phyloP scores from a whole-genome alignment of 257 asterid genomes.

The Nemophila menziesii region DNA sequence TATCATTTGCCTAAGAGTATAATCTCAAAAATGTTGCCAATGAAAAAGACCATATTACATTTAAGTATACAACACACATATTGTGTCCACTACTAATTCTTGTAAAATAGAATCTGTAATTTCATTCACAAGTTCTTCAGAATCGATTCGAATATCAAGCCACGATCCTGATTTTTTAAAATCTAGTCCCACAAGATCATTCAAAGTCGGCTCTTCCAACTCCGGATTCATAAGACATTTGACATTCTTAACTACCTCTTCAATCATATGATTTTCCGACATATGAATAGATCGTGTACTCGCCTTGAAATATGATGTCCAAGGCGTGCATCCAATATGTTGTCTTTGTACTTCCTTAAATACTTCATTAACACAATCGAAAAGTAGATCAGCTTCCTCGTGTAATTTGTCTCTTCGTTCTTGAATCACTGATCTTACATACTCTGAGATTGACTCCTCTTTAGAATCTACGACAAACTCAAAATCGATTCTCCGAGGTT shows the following conservation, averaged over 20 bases:
- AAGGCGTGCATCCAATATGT: slow-evolving; percentile 26
- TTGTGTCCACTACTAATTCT: slow-evolving; percentile 37
- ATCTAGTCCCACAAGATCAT: slow-evolving; percentile 35
- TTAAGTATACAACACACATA: slow-evolving; percentile 28
- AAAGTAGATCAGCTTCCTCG: slow-evolving; percentile 49
- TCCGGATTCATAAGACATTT: slow-evolving; percentile 29
- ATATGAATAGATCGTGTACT: slow-evolving; percentile 16
- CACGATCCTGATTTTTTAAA: slow-evolving; percentile 35
- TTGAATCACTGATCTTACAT: slow-evolving; percentile 40
- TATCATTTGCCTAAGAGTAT: neutral
- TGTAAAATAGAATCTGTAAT: slow-evolving; percentile 51
- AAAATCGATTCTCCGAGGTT: slow-evolving; percentile 45
- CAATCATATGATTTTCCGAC: slow-evolving; percentile 32
- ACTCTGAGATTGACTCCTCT: slow-evolving; percentile 28
- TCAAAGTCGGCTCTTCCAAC: slow-evolving; percentile 28
- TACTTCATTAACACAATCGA: slow-evolving; percentile 60
- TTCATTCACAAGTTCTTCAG: slow-evolving; percentile 31
- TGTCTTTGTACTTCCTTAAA: slow-evolving; percentile 24
- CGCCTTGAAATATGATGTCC: slow-evolving; percentile 31
- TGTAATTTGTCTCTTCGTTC: slow-evolving; percentile 21
- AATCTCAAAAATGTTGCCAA: neutral
- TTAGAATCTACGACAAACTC: slow-evolving; percentile 19
- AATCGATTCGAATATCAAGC: slow-evolving; percentile 37
- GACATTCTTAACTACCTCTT: slow-evolving; percentile 46
- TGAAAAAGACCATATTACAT: slow-evolving; percentile 6